Evolutionary conservation across 495 filamentous ascomycete species (phyloP).

Genomic region (Lichenothelia convexa): DNA sequence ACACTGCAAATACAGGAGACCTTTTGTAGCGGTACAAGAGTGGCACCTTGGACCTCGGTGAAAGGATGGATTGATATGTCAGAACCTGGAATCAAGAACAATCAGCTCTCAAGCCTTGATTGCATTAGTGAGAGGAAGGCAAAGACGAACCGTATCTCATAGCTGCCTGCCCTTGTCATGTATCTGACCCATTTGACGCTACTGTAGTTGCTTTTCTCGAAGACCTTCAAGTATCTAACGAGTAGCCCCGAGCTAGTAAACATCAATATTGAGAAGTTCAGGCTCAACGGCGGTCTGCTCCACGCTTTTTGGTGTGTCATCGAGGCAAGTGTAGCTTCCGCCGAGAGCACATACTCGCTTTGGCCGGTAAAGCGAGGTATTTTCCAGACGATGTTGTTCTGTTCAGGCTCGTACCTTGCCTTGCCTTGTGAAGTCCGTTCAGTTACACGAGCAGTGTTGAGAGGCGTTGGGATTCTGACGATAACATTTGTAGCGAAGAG

Average conservation of each 20-base stretch:
- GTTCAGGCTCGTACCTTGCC: constrained; percentile 93
- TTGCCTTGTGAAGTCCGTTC: constrained; percentile 88
- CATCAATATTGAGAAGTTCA: constrained; percentile 91
- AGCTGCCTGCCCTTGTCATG: constrained; percentile 86
- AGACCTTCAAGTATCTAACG: constrained; percentile 94
- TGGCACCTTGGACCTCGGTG: too few relatives aligned
- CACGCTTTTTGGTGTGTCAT: constrained; percentile 99
- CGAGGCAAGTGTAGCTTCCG: constrained; percentile 78
- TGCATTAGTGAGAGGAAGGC: too few relatives aligned
- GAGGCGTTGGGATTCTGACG: constrained; percentile 81
- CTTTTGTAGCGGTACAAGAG: too few relatives aligned
- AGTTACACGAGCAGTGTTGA: constrained; percentile 91
- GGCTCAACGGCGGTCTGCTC: constrained; percentile 78
- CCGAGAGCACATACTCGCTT: constrained; percentile 83
- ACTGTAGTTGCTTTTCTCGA: constrained; percentile 97
- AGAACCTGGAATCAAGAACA: too few relatives aligned
- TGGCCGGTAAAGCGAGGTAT: constrained; percentile 92
- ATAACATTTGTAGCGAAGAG: constrained; percentile 97
- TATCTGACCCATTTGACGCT: constrained; percentile 99
- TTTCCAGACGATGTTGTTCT: constrained; percentile 99
- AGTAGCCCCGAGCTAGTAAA: constrained; percentile 87
- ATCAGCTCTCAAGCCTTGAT: too few relatives aligned
- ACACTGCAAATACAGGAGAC: too few relatives aligned
- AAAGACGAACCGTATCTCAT: constrained; percentile 45
- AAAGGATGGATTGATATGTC: too few relatives aligned